Evolutionary conservation across 75 land plant species (phyloP), one percentile per base, ranked within the genome.

Genomic region (Pinus taeda): DNA sequence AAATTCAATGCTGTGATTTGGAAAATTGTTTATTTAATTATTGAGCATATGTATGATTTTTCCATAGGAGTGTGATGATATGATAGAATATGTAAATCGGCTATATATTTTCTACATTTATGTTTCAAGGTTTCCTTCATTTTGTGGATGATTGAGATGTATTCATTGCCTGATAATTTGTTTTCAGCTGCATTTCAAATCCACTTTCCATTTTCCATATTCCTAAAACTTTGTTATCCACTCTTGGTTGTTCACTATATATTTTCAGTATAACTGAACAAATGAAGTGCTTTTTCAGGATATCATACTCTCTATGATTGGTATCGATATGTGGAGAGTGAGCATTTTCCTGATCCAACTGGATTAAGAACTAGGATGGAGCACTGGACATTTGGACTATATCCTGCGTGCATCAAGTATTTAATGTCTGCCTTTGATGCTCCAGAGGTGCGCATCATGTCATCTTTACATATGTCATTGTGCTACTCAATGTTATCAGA

Each of bases 381-480:
- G 74, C 80, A 87, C 69, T 97, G 95, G 99, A 94, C 98, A n/a
- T 86, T 88, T 84, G 99, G 99, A 57, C 86, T 97, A 18, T 97
- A 97, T 83, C 99, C 99, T 55, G 99, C 99, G 21, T 97, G 99
- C 78, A 88, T 97, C 42, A 97, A 97, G 75, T 97, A 97, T 76
- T 85, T 97, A 15, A 97, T 97, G 99, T 91, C 98, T 61, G 95
- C 99, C 39, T 97, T 94, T 89, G 99, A 97, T 89, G 84, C 92
- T 59, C 99, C 99, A 15, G 99, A 97, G 98, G 99, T 97, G 21
- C 57, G 62, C 17, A 66, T 37, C 36, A 7, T 17, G 29, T 36
- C 36, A 30, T 42, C 24, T 49, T 49, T 49, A 42, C 3, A 69
- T 69, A 42, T 20, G n/a, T 69, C 53, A 17, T 18, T 2, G 39